These are phyloP conservation scores for Alternaria sp. DNA, from an alignment of 2,329 filamentous ascomycete species.

Conservation along the genomic window DNA sequence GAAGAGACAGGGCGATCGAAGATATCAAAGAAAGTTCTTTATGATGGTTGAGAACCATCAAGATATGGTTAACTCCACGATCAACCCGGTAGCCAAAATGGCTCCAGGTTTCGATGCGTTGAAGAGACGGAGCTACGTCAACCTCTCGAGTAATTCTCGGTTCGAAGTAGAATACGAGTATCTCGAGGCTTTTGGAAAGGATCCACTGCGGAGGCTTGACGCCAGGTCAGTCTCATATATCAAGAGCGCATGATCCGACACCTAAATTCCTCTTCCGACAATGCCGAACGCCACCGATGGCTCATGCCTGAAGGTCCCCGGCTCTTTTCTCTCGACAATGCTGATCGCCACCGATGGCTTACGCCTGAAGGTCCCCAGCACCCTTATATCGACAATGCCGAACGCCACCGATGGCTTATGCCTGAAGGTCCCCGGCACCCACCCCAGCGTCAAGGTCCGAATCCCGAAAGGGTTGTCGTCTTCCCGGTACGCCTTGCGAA, in stretches of 20 bases:
- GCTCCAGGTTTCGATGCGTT: slow-evolving; percentile 18
- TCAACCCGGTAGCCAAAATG: slow-evolving; percentile 9
- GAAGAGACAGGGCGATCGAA: neutral
- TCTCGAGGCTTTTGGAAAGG: slow-evolving; percentile 11
- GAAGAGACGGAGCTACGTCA: slow-evolving; percentile 25
- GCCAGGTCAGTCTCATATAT: slow-evolving; percentile 15
- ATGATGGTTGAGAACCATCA: slow-evolving; percentile 15
- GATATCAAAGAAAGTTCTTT: slow-evolving; percentile 10
- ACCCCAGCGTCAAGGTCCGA: neutral
- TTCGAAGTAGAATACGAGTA: slow-evolving; percentile 25
- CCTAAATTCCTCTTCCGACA: slow-evolving; percentile 1
- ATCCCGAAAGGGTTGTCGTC: neutral
- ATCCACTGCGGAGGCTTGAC: slow-evolving; percentile 13
- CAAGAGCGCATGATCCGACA: neutral
- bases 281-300: slow-evolving; percentile 7
- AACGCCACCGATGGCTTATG: slow-evolving; percentile 4
- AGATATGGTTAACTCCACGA: neutral
- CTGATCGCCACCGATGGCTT: slow-evolving; percentile 7
- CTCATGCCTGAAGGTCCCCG: slow-evolving; percentile 3
- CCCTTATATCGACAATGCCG: slow-evolving; percentile 5
- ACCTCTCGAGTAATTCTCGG: slow-evolving; percentile 12
- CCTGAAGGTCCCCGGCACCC: slow-evolving; percentile 1
- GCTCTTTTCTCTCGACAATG: neutral
- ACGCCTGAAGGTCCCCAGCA: slow-evolving; percentile 1
- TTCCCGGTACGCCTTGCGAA: neutral